phyloP scores from a whole-genome alignment of 140 eudicot genomes.

The Ambrosia hybrid region DNA sequence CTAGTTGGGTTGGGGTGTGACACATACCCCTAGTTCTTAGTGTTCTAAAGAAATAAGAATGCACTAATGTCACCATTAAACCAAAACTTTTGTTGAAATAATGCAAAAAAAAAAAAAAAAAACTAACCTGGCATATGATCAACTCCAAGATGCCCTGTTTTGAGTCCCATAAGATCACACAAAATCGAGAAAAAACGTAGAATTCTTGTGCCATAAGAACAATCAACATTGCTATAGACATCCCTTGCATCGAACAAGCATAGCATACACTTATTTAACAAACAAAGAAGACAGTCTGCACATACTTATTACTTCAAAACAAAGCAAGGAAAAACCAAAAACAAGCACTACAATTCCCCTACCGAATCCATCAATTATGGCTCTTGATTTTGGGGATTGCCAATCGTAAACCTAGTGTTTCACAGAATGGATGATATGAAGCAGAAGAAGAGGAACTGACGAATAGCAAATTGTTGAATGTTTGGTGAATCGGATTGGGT shows the following conservation, averaged over 20 bases:
- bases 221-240: constrained; percentile 28
- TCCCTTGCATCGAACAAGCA: constrained; percentile 44
- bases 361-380: constrained; percentile 12
- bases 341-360: constrained; percentile 17
- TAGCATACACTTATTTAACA: constrained; percentile 39
- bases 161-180: neutral
- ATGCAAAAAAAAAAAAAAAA: neutral
- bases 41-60: neutral
- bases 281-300: constrained; percentile 18
- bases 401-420: constrained; percentile 21
- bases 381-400: constrained; percentile 4
- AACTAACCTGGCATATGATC: neutral
- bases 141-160: neutral
- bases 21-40: neutral
- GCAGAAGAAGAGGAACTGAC: constrained; percentile 34
- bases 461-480: constrained; percentile 35
- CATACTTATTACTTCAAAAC: constrained; percentile 32
- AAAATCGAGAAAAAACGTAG: neutral
- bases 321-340: constrained; percentile 20
- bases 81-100: neutral
- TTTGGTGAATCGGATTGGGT: too few relatives aligned
- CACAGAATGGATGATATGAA: constrained; percentile 33
- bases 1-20: too few relatives aligned
- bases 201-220: constrained; percentile 8
- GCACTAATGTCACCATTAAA: neutral